Base-by-base conservation (phyloP, 306 rosid genomes). In the Oemleria cerasiformis region DNA sequence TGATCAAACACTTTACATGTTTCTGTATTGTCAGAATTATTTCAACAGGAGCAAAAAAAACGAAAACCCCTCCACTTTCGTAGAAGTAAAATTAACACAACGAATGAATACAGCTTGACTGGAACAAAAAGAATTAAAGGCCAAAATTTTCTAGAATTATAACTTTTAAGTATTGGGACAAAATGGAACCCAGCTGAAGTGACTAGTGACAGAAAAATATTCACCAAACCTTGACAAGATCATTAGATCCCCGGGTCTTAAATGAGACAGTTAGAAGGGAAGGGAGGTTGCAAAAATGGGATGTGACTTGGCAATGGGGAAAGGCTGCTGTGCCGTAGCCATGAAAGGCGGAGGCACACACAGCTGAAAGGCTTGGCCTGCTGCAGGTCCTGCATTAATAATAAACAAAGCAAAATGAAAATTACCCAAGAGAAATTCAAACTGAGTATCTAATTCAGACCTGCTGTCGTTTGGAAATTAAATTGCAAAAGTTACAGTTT, bases 311-410 rank as follows among this genome's bases (percentile, higher is more conserved):
- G 98, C 80, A 83, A 42, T 68, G 13, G 84, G 76, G 74, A 79
- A 86, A 56, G 87, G 83, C 48, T 85, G 98, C 65, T 83, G 93
- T 56, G 79, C 84, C 53, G 68, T 65, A 48, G 87, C 67, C 77
- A 88, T 38, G 66, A 79, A 78, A 10, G 91, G 84, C 0, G 82
- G 86, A 63, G 95, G 89, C 68, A 80, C 83, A 50, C 84, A 81
- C 34, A 84, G 67, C 72, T 83, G 95, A 85, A 90, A 74, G 48
- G 87, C 81, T 78, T 84, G 96, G 74, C 82, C 82, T 67, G 78
- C 72, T 70, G 83, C 65, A 62, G 71, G 74, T 68, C 88, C 98
- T 92, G 87, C 80, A 71, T 77, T 78, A 53, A 57, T 30, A 53
- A 56, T 56, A 21, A 45, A 38, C 16, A 63, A 23, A 54, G 71